Conservation (phyloP, 2,329 filamentous ascomycete genomes). For the Basipetospora chlamydospora region DNA sequence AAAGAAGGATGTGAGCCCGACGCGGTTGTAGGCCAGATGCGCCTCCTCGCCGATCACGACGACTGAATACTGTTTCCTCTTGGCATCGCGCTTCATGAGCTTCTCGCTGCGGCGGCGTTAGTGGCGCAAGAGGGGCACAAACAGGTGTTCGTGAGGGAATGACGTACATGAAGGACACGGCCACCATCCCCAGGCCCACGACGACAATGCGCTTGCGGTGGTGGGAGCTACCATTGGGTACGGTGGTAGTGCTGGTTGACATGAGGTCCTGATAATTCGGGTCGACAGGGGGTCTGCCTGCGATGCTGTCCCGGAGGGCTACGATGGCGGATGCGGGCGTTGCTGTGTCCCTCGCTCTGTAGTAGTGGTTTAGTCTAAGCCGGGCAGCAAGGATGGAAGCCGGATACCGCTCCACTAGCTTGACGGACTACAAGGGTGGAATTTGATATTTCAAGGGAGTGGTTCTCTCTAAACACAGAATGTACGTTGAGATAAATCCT, state of each 20-base stretch:
- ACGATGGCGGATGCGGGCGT: no score
- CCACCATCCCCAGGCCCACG: slow-evolving; percentile 85
- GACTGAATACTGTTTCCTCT: slow-evolving; percentile 61
- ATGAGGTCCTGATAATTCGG: no score
- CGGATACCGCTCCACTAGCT: no score
- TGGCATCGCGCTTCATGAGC: slow-evolving; percentile 68
- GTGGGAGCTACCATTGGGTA: background rate
- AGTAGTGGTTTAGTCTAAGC: no score
- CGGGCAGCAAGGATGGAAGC: no score
- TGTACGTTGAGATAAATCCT: no score
- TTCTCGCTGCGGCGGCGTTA: slow-evolving; percentile 51
- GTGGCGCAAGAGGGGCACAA: background rate
- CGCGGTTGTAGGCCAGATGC: slow-evolving; percentile 81
- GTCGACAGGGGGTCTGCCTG: no score
- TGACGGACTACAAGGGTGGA: no score
- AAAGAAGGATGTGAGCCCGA: slow-evolving; percentile 80
- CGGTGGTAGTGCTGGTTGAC: background rate
- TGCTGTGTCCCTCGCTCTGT: no score
- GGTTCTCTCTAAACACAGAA: no score
- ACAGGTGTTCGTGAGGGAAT: background rate
- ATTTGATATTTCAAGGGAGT: no score
- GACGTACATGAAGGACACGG: slow-evolving; percentile 71
- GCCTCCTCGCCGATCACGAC: slow-evolving; percentile 79
- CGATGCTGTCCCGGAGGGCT: no score
- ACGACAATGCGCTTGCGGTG: slow-evolving; percentile 56